phyloP scores from a whole-genome alignment of 148 eudicot species.

The Fagopyrum tataricum region DNA sequence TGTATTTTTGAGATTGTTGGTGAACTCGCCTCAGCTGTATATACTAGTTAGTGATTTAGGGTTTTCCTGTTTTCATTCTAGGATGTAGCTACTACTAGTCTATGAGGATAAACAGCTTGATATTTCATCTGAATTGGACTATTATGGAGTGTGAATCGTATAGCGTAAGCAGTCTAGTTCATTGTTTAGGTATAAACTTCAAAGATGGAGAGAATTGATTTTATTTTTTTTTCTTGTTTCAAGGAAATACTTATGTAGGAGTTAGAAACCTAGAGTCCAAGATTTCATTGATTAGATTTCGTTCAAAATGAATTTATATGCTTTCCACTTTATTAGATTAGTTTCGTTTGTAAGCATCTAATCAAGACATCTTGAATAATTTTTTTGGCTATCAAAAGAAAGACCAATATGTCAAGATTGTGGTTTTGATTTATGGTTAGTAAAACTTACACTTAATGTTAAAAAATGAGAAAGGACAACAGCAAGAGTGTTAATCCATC shows the following conservation, averaged over 20 bases:
- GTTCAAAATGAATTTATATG: not conserved
- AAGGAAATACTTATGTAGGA: not conserved
- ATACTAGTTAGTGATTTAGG: not conserved
- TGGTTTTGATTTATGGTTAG: not conserved
- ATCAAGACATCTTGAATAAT: not conserved
- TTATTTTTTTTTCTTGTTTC: not conserved
- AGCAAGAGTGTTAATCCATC: not conserved
- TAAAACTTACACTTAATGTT: not conserved
- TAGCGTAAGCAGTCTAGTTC: not conserved
- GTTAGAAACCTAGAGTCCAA: not conserved
- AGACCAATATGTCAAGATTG: not conserved
- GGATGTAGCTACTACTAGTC: not conserved
- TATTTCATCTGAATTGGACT: not conserved
- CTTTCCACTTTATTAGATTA: not conserved
- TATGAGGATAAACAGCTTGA: not conserved
- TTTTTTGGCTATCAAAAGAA: not conserved
- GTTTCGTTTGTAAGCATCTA: not conserved
- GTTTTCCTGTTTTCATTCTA: not conserved
- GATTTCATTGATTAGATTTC: not conserved
- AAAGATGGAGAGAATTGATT: not conserved
- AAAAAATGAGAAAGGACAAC: not conserved
- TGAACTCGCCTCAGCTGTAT: not conserved
- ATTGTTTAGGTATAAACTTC: not conserved
- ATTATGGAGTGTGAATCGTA: not conserved
- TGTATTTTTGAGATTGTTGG: not conserved